These are phyloP conservation scores for Leccinum rimulosum DNA, from an alignment of 768 basidiomycete genomes.

Conservation along the genomic window DNA sequence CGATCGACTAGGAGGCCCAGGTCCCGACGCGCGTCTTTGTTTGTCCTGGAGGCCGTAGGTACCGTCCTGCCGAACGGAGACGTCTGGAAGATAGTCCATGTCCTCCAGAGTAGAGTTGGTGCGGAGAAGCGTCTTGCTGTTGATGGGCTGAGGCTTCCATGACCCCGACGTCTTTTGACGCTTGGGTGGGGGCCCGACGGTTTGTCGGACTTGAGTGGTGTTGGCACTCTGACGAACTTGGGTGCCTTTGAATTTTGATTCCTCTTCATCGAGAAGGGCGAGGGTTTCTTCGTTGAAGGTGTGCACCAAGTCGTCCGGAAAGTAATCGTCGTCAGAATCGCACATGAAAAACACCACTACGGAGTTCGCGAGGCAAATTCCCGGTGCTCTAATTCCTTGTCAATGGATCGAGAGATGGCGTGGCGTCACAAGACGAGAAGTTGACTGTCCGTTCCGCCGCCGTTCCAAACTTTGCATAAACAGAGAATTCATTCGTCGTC, in stretches of 20 bases:
- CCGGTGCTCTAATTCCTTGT: neutral
- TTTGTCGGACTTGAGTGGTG: constrained; percentile 22
- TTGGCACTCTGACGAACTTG: constrained; percentile 23
- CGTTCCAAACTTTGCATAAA: neutral
- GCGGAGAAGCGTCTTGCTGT: constrained; percentile 19
- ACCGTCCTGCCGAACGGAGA: constrained; percentile 58
- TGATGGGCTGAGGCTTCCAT: constrained; percentile 40
- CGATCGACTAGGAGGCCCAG: constrained; percentile 11
- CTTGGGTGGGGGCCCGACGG: constrained; percentile 45
- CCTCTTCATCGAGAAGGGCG: constrained; percentile 59
- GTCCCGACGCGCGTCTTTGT: constrained; percentile 14
- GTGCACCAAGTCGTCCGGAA: constrained; percentile 55
- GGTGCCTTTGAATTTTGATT: constrained; percentile 36
- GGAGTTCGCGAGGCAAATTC: neutral
- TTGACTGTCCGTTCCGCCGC: neutral
- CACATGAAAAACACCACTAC: constrained; percentile 42
- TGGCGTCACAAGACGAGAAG: neutral
- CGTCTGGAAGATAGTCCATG: constrained; percentile 58
- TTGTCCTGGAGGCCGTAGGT: constrained; percentile 45
- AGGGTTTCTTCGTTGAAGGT: constrained; percentile 56
- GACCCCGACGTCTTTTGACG: constrained; percentile 51
- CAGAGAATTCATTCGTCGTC: neutral
- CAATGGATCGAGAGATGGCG: neutral
- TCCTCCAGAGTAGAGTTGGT: constrained; percentile 34
- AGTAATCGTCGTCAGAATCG: constrained; percentile 68